Evolutionary conservation across 2,329 filamentous ascomycete genomes (phyloP).

Genomic region (Venturiaceae sp.): DNA sequence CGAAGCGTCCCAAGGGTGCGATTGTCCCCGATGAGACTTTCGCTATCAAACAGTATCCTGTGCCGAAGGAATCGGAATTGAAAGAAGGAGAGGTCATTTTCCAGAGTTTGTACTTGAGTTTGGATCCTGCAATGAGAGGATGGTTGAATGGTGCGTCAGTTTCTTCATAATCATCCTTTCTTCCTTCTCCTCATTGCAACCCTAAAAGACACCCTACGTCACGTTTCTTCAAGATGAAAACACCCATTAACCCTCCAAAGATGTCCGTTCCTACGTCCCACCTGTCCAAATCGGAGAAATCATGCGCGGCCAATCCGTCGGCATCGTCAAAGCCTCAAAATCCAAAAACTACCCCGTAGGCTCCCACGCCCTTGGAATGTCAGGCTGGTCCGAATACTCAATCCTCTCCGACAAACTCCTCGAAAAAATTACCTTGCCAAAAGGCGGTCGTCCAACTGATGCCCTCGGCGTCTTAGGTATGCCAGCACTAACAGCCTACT

Average conservation of each 20-base stretch:
- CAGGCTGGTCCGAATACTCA: conserved; percentile 59
- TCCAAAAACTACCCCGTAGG: conserved; percentile 45
- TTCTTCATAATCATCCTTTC: background rate
- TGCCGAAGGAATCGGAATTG: conserved; percentile 37
- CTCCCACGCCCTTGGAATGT: conserved; percentile 43
- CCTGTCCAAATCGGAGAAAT: conserved; percentile 57
- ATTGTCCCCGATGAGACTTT: conserved; percentile 61
- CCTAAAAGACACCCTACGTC: background rate
- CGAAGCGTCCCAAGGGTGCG: conserved; percentile 49
- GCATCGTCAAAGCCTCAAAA: conserved; percentile 53
- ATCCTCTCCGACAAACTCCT: conserved; percentile 44
- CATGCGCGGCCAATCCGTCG: conserved; percentile 57
- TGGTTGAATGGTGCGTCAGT: conserved; percentile 49
- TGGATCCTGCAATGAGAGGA: conserved; percentile 69
- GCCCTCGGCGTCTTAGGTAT: conserved; percentile 43
- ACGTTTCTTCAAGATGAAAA: conserved; percentile 7
- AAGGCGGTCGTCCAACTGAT: conserved; percentile 45
- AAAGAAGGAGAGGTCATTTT: conserved; percentile 56
- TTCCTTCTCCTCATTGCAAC: background rate
- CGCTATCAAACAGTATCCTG: conserved; percentile 38
- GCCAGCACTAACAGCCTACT: conserved; percentile 61
- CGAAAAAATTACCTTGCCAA: conserved; percentile 33
- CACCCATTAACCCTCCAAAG: conserved; percentile 9
- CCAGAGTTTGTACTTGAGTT: conserved; percentile 51
- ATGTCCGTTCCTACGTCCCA: conserved; percentile 51